Evolutionary conservation across 257 asterid species (phyloP), one percentile per base, ranked within the genome.

Genomic region (Salvia splendens): DNA sequence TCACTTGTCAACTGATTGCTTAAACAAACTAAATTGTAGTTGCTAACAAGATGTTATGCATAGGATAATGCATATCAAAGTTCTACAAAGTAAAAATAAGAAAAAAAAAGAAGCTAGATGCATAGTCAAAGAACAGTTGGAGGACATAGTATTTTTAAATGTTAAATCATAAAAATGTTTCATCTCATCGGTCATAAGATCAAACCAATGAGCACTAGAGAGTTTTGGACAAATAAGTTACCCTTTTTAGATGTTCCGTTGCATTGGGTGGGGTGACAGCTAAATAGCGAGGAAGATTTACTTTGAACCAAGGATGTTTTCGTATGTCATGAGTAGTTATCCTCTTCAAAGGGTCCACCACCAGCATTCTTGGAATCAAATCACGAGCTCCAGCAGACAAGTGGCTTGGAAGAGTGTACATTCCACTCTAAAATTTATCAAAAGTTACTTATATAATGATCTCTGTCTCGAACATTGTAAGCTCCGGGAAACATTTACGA

Each of bases 331-430:
- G 67, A 60, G 82, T 75, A 17, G 89, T 75, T 72, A 93, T 86
- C 75, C 98, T 86, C 86, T 93, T 89, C 86, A 89, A 69, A 38
- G 98, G 97, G 82, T 93, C 96, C 77, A 93, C 97, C 32, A 86
- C 70, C 63, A 93, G 88, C 98, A 93, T 78, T 80, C 89, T 81
- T 75, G 89, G 88, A 73, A 93, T 90, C 76, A 93, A 80, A 78
- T 89, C 92, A 68, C 95, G 88, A 73, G 95, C 95, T 75, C 93
- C 95, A 49, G 82, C 32, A 11, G 97, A 93, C 68, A 93, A 77
- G 85, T 93, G 96, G 75, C 96, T 89, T 64, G 98, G 98, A 78
- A 93, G 96, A 50, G 97, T 89, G 78, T 93, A 93, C 35, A 85
- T 9, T 45, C 98, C 96, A 76, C 86, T 84, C 97, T 92, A 74